A percentile compares a stretch with the other conserved stretches of the same genome.
Conservation (phyloP, 805 yeast genomes). For the Torulaspora microellipsoides region DNA sequence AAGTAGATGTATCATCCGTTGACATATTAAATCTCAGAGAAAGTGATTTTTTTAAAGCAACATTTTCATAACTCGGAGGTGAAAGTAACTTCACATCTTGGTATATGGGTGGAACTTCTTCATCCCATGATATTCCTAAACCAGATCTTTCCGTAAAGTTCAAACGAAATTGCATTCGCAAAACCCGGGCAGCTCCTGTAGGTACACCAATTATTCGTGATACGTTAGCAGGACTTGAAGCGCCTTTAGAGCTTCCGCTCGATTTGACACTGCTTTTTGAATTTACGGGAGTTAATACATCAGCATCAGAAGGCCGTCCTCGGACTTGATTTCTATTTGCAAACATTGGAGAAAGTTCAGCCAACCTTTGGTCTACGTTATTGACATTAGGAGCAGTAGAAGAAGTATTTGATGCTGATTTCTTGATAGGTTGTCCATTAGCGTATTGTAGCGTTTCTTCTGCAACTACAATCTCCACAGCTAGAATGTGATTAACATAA, state of each 20-base stretch:
- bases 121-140: slow-evolving; percentile 96
- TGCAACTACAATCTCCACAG: slow-evolving; percentile 89
- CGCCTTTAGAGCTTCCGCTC: slow-evolving; percentile 3
- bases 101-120: slow-evolving; percentile 97
- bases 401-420: slow-evolving; percentile 4
- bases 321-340: slow-evolving; percentile 34
- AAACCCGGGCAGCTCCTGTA: slow-evolving; percentile 92
- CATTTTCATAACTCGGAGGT: slow-evolving; percentile 72
- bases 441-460: slow-evolving; percentile 65
- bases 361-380: slow-evolving; percentile 38
- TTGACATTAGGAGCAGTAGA: slow-evolving; percentile 5
- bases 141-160: slow-evolving; percentile 86
- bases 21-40: slow-evolving; percentile 1
- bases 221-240: slow-evolving; percentile 2
- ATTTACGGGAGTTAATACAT: slow-evolving; percentile 17
- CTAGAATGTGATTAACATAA: slow-evolving; percentile 66
- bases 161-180: slow-evolving; percentile 91
- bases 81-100: slow-evolving; percentile 75
- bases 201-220: slow-evolving; percentile 55
- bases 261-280: slow-evolving; percentile 15
- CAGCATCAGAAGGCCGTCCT: slow-evolving; percentile 20
- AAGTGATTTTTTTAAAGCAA: slow-evolving; percentile 4
- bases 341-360: slow-evolving; percentile 42
- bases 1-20: slow-evolving; percentile 1
- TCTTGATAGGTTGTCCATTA: slow-evolving; percentile 30